Conservation (phyloP, 805 yeast species). For the Sugiyamaella qingdaonensis region DNA sequence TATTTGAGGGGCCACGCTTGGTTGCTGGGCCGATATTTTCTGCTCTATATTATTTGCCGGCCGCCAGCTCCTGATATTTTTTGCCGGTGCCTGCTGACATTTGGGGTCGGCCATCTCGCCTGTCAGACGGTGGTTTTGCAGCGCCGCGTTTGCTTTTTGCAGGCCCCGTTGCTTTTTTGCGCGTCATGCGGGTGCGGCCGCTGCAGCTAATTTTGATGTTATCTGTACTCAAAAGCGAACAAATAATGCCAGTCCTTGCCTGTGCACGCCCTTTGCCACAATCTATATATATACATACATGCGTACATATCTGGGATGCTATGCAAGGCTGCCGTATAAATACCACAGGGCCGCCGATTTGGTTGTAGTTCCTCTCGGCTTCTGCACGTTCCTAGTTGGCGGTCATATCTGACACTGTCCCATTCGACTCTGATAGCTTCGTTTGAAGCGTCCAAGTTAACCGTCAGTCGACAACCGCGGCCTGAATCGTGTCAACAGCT, state of each 20-base stretch:
- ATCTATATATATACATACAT: not conserved
- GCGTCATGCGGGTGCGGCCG: not conserved
- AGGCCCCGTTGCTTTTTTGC: not conserved
- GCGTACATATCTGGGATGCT: not conserved
- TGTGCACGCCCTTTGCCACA: slow-evolving; percentile 1
- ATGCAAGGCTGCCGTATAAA: not conserved
- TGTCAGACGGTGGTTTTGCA: too few relatives aligned
- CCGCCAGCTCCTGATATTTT: too few relatives aligned
- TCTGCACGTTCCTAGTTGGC: not conserved
- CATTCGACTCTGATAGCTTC: too few relatives aligned
- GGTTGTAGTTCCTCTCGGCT: not conserved
- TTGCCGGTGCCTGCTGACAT: too few relatives aligned
- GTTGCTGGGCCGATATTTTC: too few relatives aligned
- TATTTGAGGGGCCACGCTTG: too few relatives aligned
- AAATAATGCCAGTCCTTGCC: not conserved
- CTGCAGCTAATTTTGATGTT: slow-evolving; percentile 2
- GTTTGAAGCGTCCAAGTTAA: too few relatives aligned
- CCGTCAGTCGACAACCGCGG: too few relatives aligned
- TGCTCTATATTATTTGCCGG: too few relatives aligned
- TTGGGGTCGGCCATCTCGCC: too few relatives aligned
- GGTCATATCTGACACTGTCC: not conserved
- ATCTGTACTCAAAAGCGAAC: not conserved
- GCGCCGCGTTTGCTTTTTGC: too few relatives aligned
- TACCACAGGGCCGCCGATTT: not conserved
- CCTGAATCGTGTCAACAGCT: too few relatives aligned